Conservation (phyloP, 1,284 basidiomycete species). For the Papiliotrema nemorosa region DNA sequence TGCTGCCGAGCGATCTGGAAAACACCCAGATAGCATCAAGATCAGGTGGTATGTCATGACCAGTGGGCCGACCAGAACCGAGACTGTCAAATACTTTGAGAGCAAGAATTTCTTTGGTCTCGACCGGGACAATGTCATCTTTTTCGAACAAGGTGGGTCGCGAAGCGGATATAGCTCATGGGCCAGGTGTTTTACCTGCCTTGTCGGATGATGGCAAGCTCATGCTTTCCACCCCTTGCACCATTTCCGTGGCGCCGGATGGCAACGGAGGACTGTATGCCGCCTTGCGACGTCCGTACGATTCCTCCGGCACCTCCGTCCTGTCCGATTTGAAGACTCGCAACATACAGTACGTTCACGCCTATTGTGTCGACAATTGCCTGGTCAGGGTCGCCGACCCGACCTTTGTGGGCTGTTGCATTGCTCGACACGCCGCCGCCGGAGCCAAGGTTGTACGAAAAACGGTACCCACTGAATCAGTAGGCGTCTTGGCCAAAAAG, state of each 20-base stretch:
- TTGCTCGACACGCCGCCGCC: constrained; percentile 77
- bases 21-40: constrained; percentile 57
- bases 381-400: constrained; percentile 97
- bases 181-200: constrained; percentile 91
- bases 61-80: constrained; percentile 84
- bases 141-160: constrained; percentile 91
- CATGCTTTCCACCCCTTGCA: constrained; percentile 72
- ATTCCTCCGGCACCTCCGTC: constrained; percentile 68
- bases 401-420: constrained; percentile 90
- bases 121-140: constrained; percentile 70
- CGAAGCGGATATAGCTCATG: constrained; percentile 1
- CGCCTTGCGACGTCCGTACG: constrained; percentile 80
- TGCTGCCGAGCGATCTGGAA: constrained; percentile 58
- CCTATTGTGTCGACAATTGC: constrained; percentile 98
- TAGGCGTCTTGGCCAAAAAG: constrained; percentile 86
- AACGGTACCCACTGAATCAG: constrained; percentile 77
- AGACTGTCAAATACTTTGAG: constrained; percentile 83
- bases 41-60: constrained; percentile 99
- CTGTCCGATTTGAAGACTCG: constrained; percentile 76
- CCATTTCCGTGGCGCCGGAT: constrained; percentile 88
- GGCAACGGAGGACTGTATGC: constrained; percentile 98
- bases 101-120: constrained; percentile 82
- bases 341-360: constrained; percentile 84
- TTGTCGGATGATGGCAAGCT: constrained; percentile 92
- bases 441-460: constrained; percentile 98